Evolutionary conservation across 2,329 filamentous ascomycete species (phyloP).

Genomic region (Geosmithia flava): DNA sequence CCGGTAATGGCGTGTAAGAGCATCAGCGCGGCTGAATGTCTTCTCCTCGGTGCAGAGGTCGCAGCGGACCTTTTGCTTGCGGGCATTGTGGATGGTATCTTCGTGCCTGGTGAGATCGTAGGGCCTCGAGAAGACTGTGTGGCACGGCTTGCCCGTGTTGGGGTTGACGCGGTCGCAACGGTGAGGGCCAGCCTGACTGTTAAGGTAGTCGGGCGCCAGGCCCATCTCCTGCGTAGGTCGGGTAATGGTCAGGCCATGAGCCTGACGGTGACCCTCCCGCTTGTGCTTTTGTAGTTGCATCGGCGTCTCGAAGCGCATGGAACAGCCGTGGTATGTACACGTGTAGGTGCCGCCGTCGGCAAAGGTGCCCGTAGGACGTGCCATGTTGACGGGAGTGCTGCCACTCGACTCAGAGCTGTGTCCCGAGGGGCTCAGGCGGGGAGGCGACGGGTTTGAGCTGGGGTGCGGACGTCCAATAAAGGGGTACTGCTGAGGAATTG

Average conservation of each 20-base stretch:
- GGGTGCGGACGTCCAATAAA: conserved; percentile 27
- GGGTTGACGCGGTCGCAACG: conserved; percentile 89
- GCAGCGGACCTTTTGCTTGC: conserved; percentile 91
- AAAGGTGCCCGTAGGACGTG: conserved; percentile 47
- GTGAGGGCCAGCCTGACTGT: conserved; percentile 87
- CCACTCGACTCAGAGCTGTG: conserved; percentile 20
- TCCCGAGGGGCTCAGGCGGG: conserved; percentile 29
- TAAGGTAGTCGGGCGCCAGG: conserved; percentile 46
- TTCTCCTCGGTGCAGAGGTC: conserved; percentile 91
- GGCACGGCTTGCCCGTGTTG: conserved; percentile 88
- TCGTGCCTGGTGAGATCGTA: conserved; percentile 96
- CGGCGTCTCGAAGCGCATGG: conserved; percentile 77
- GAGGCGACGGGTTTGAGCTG: conserved; percentile 17
- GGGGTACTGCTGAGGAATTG: conserved; percentile 37
- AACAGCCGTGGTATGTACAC: conserved; percentile 89
- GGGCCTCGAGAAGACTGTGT: conserved; percentile 84
- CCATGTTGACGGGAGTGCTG: conserved; percentile 18
- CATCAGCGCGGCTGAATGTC: conserved; percentile 91
- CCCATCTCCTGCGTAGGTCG: conserved; percentile 18
- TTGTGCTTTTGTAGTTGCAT: conserved; percentile 88
- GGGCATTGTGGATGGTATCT: conserved; percentile 90
- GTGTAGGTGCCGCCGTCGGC: conserved; percentile 87
- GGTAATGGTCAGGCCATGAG: conserved; percentile 28
- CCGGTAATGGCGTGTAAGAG: conserved; percentile 84
- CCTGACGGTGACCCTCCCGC: conserved; percentile 77